Percentiles rank a stretch among this genome's conserved stretches.
Evolutionary conservation across 805 yeast genomes (phyloP).

Genomic region (Kodamaea kakaduensis): DNA sequence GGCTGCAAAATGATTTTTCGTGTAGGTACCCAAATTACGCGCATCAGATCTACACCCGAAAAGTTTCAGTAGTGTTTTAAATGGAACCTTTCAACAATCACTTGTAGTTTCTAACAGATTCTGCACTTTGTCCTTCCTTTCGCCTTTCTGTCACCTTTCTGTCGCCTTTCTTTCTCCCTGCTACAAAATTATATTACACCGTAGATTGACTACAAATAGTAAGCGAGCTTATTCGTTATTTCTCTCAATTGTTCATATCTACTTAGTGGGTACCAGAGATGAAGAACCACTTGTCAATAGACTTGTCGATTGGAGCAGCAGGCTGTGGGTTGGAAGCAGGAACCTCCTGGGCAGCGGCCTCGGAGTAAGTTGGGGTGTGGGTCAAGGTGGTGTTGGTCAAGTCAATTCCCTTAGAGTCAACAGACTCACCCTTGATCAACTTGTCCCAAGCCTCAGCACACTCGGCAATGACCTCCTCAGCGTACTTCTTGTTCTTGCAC

Average conservation of each 20-base stretch:
- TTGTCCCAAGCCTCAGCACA: conserved; percentile 67
- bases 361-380: conserved; percentile 50
- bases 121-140: too few relatives aligned
- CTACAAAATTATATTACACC: too few relatives aligned
- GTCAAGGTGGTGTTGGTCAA: conserved; percentile 73
- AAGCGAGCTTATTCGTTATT: too few relatives aligned
- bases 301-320: conserved; percentile 94
- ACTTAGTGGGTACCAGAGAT: conserved; percentile 70
- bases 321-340: conserved; percentile 71
- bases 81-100: too few relatives aligned
- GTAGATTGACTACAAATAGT: not conserved
- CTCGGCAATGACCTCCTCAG: conserved; percentile 57
- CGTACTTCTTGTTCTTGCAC: conserved; percentile 53
- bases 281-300: conserved; percentile 98
- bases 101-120: too few relatives aligned
- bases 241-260: too few relatives aligned
- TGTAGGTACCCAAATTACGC: too few relatives aligned
- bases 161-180: too few relatives aligned
- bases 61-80: too few relatives aligned
- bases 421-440: conserved; percentile 45
- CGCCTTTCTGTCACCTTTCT: too few relatives aligned
- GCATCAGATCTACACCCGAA: too few relatives aligned
- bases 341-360: conserved; percentile 41
- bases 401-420: conserved; percentile 52
- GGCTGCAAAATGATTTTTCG: too few relatives aligned